These are phyloP conservation scores for Tetrapyrgos nigripes DNA, from an alignment of 1,284 basidiomycete species.

Conservation along the genomic window DNA sequence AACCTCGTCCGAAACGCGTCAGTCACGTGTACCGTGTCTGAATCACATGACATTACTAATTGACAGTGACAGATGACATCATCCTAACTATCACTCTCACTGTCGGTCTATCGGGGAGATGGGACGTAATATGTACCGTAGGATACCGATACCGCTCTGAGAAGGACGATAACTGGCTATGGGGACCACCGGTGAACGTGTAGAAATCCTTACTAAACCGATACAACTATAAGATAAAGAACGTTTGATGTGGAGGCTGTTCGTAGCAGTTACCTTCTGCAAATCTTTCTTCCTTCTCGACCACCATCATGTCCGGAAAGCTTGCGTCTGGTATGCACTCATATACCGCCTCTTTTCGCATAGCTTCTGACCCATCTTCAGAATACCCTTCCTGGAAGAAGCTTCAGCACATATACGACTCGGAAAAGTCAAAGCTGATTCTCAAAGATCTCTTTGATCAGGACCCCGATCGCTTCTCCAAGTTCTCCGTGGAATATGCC, in stretches of 20 bases:
- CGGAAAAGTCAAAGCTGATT: constrained; percentile 77
- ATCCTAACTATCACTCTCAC: not conserved
- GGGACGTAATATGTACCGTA: not conserved
- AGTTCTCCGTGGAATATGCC: constrained; percentile 84
- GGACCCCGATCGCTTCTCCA: constrained; percentile 87
- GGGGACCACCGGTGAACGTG: not conserved
- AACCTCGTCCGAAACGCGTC: constrained; percentile 6
- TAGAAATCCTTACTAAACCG: not conserved
- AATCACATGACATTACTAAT: not conserved
- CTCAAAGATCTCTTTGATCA: constrained; percentile 92
- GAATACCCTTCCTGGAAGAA: constrained; percentile 92
- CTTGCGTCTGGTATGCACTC: constrained; percentile 52
- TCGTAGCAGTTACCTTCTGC: too few relatives aligned
- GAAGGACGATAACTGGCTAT: not conserved
- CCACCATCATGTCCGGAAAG: constrained; percentile 54
- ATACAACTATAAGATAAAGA: not conserved
- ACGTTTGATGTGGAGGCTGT: not conserved
- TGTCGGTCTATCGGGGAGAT: not conserved
- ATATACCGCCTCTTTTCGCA: not conserved
- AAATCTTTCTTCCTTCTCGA: constrained; percentile 6
- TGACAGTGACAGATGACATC: not conserved
- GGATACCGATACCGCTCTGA: not conserved
- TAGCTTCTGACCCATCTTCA: constrained; percentile 35
- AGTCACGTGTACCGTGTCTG: constrained; percentile 18
- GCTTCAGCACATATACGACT: constrained; percentile 86